Percentiles rank a stretch among this genome's conserved stretches.
Evolutionary conservation across 2,329 filamentous ascomycete species (phyloP).

Genomic region (Metarhizium humberi): DNA sequence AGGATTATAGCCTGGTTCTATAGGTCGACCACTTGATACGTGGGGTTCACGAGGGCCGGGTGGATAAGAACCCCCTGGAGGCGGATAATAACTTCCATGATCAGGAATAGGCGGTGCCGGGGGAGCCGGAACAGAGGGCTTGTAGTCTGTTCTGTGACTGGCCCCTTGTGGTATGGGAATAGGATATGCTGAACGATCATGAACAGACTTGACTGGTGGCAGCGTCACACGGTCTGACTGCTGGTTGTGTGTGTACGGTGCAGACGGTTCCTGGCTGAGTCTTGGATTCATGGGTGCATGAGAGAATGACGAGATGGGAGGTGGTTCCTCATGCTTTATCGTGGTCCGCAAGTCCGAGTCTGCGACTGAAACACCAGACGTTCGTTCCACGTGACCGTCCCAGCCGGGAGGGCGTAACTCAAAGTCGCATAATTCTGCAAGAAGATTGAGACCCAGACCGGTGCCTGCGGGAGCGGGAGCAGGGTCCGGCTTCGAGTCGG

Average conservation of each 20-base stretch:
- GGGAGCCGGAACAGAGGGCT: conserved; percentile 10
- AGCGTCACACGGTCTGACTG: conserved; percentile 10
- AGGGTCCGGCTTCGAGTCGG: conserved; percentile 23
- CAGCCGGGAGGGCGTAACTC: conserved; percentile 17
- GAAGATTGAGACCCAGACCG: conserved; percentile 19
- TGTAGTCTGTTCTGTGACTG: conserved; percentile 2
- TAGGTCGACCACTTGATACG: conserved; percentile 18
- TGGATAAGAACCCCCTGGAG: conserved; percentile 15
- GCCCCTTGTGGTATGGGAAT: conserved; percentile 1
- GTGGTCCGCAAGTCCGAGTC: conserved; percentile 10
- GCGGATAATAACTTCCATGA: conserved; percentile 17
- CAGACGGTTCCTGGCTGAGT: conserved; percentile 16
- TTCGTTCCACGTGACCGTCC: conserved; percentile 4
- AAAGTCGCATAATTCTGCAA: conserved; percentile 26
- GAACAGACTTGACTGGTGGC: conserved; percentile 14
- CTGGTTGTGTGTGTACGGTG: conserved; percentile 12
- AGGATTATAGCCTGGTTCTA: conserved; percentile 22
- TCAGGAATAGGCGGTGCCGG: conserved; percentile 13
- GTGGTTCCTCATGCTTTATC: conserved; percentile 15
- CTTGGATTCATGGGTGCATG: conserved; percentile 15
- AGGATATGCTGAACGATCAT: conserved; percentile 10
- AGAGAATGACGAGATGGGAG: conserved; percentile 10
- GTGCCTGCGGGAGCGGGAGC: conserved; percentile 15
- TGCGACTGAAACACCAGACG: background rate
- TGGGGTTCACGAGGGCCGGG: conserved; percentile 20